Percentiles rank a stretch among this genome's conserved stretches.
These are phyloP conservation scores for Solanum lycopersicoides DNA, from an alignment of 257 asterid genomes.

Conservation along the genomic window DNA sequence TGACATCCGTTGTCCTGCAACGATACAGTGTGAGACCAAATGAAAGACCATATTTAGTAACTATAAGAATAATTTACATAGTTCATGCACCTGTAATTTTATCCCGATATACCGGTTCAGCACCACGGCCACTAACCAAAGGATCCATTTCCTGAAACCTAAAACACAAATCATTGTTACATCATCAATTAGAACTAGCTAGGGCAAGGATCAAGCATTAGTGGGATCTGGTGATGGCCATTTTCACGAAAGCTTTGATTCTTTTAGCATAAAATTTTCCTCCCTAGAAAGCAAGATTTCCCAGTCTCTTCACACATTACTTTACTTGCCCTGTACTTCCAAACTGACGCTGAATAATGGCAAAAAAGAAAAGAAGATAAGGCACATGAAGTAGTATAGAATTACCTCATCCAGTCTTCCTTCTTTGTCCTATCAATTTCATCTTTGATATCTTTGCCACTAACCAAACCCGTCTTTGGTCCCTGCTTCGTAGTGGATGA, in stretches of 20 bases:
- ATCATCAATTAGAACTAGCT: neutral
- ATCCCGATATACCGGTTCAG: conserved; percentile 73
- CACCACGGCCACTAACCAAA: conserved; percentile 64
- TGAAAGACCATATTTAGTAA: neutral
- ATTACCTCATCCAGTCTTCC: conserved; percentile 69
- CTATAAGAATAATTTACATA: neutral
- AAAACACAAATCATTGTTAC: neutral
- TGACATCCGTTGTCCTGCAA: conserved; percentile 72
- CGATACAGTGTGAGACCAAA: conserved; percentile 7
- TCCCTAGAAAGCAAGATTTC: neutral
- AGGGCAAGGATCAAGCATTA: neutral
- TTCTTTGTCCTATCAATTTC: conserved; percentile 51
- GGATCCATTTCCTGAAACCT: conserved; percentile 82
- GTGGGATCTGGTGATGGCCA: neutral
- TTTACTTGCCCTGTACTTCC: neutral
- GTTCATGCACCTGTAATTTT: conserved; percentile 56
- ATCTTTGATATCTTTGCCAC: conserved; percentile 61
- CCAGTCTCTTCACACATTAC: neutral
- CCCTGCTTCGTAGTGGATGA: conserved; percentile 18
- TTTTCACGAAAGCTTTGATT: neutral
- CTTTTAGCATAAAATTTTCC: neutral
- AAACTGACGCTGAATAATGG: neutral
- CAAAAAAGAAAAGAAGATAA: neutral
- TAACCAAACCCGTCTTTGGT: conserved; percentile 73
- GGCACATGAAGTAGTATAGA: neutral